A percentile compares a stretch with the other conserved stretches of the same genome.
Conservation (phyloP, 768 basidiomycete genomes). For the Macrolepiota dolichaula region DNA sequence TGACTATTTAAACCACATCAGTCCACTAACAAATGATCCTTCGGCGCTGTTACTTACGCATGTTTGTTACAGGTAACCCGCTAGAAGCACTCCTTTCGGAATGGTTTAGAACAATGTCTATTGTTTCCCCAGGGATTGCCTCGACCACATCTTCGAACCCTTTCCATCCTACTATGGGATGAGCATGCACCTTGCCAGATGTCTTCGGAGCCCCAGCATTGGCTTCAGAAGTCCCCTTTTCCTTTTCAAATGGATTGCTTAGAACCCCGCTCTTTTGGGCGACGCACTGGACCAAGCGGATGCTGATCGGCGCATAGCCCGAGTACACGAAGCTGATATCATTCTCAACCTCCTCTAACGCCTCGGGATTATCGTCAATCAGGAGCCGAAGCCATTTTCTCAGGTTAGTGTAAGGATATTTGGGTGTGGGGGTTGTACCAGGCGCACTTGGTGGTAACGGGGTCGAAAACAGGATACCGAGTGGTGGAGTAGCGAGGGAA, state of each 20-base stretch:
- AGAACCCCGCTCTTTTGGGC: constrained; percentile 90
- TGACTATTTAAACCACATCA: not conserved
- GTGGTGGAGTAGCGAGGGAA: constrained; percentile 60
- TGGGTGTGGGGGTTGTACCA: constrained; percentile 37
- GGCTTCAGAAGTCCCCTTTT: constrained; percentile 34
- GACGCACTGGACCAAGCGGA: constrained; percentile 89
- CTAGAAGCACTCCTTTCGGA: constrained; percentile 8
- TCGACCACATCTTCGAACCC: constrained; percentile 91
- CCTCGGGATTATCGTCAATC: constrained; percentile 81
- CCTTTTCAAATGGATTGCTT: constrained; percentile 71
- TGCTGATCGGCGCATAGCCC: constrained; percentile 91
- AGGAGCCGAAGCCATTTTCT: constrained; percentile 88
- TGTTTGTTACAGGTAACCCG: constrained; percentile 1
- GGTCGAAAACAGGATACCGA: constrained; percentile 64
- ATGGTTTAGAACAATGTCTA: constrained; percentile 66
- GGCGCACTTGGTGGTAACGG: constrained; percentile 56
- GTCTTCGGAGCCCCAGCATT: constrained; percentile 33
- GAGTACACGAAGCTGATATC: constrained; percentile 97
- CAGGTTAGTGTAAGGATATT: constrained; percentile 68
- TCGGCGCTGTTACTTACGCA: constrained; percentile 10
- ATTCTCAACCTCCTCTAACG: constrained; percentile 79
- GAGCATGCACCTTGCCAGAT: constrained; percentile 69
- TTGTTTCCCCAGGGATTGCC: constrained; percentile 79
- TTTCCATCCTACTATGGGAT: constrained; percentile 95
- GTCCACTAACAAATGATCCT: constrained; percentile 22